phyloP scores from a whole-genome alignment of 371 early-diverging fungal species.

The Rhizopus delemar region DNA sequence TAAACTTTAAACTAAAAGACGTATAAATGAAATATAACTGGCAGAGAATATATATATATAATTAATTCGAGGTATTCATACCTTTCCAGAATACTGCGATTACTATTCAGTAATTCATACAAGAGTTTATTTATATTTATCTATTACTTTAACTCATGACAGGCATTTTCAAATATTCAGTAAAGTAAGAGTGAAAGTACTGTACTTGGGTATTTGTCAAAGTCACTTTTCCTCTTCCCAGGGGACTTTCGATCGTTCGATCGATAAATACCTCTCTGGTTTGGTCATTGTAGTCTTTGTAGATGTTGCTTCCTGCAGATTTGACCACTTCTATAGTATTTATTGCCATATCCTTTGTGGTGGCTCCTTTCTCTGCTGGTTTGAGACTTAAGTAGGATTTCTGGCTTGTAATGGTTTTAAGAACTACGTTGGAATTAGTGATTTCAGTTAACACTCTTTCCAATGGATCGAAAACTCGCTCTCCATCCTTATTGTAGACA shows the following conservation, averaged over 20 bases:
- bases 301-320: slow-evolving; percentile 1
- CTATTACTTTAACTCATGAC: slow-evolving; percentile 1
- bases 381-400: slow-evolving; percentile 14
- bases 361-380: slow-evolving; percentile 6
- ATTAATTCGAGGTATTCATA: not conserved
- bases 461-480: slow-evolving; percentile 10
- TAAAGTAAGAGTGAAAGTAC: slow-evolving; percentile 2
- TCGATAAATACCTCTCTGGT: slow-evolving; percentile 8
- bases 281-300: slow-evolving; percentile 7
- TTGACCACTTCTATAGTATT: slow-evolving; percentile 12
- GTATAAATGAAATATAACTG: too few relatives aligned
- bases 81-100: slow-evolving; percentile 1
- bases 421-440: slow-evolving; percentile 7
- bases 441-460: slow-evolving; percentile 5
- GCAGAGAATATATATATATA: too few relatives aligned
- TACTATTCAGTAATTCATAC: slow-evolving; percentile 1
- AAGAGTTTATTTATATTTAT: slow-evolving; percentile 1
- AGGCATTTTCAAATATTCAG: not conserved
- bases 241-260: slow-evolving; percentile 2
- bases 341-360: slow-evolving; percentile 2
- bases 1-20: too few relatives aligned
- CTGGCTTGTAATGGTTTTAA: slow-evolving; percentile 6
- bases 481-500: slow-evolving; percentile 7
- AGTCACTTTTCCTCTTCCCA: slow-evolving; percentile 10
- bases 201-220: slow-evolving; percentile 5